Base-by-base conservation (phyloP, 768 basidiomycete species). In the Leccinum subgranulosum region DNA sequence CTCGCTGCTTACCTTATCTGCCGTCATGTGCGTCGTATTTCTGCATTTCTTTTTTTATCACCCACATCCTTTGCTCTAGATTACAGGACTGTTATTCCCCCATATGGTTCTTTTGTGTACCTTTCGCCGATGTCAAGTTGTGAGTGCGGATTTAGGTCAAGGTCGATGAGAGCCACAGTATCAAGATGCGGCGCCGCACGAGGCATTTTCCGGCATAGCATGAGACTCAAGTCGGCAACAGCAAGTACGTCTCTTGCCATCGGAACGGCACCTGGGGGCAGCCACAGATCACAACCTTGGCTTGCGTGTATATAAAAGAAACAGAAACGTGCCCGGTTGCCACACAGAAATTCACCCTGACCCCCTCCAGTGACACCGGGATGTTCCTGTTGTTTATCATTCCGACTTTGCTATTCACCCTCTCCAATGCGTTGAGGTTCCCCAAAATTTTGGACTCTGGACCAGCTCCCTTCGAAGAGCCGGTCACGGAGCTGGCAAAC, bases 381-480 rank as follows among this genome's bases (percentile, higher is more conserved):
- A 64, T 64, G 60, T 12, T 60, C 7, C 52, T 36, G 8, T 33
- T 60, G 17, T 39, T 34, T 15, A 17, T 60, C 47, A 19, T 69
- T 53, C 36, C 46, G 4, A 36, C 57, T 33, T 58, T 23, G 9
- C 45, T 70, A 6, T 11, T 66, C 21, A 21, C 33, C 12, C 6
- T 49, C 0, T 58, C 59, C 29, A 39, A 48, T 36, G 60, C 62
- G 11, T 31, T 57, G 27, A 55, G 49, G 21, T 6, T 56, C 11
- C 29, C 48, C 2, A 27, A 14, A 0, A 9, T 2, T 34, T 48
- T 49, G 47, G 41, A 45, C 45, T 59, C 62, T 17, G 28, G 5
- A 17, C 31, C 46, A 31, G 27, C n/a, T 29, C 10, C 34, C 23
- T 41, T 19, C 39, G 10, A 41, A 12, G 34, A 1, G 4, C 17